These are phyloP conservation scores for Boechera stricta DNA, from an alignment of 345 rosid species.

Conservation along the genomic window DNA sequence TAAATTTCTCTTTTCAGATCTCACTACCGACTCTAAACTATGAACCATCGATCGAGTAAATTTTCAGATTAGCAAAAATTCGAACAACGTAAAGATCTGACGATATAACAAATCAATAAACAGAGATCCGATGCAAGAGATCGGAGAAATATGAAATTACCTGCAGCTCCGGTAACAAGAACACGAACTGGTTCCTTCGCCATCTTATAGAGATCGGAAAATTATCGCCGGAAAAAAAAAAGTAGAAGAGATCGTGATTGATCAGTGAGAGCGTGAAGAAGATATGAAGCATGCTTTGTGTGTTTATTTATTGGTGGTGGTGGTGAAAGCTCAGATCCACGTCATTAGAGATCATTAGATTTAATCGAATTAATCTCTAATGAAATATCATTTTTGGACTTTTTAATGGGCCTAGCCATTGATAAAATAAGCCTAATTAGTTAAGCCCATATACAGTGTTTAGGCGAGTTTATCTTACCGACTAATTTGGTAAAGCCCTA, in stretches of 20 bases:
- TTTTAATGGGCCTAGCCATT: conserved; percentile 10
- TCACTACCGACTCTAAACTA: not conserved
- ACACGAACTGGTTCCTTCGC: conserved; percentile 93
- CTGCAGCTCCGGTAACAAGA: conserved; percentile 99
- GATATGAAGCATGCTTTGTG: not conserved
- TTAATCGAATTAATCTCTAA: conserved; percentile 17
- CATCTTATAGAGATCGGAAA: conserved; percentile 52
- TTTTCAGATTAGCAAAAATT: not conserved
- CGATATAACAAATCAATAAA: conserved; percentile 10
- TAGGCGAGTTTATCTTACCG: not conserved
- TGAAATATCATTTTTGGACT: not conserved
- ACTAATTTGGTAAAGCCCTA: not conserved
- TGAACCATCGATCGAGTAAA: not conserved
- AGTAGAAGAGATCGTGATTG: not conserved
- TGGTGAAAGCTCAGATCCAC: conserved; percentile 34
- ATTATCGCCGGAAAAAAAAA: conserved; percentile 25
- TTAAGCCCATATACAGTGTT: not conserved
- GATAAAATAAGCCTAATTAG: not conserved
- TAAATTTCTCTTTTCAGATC: not conserved
- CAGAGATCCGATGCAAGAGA: not conserved
- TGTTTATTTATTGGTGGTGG: conserved; percentile 19
- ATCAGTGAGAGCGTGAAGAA: conserved; percentile 17
- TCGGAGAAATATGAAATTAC: conserved; percentile 45
- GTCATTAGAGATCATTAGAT: conserved; percentile 34
- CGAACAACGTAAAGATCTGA: conserved; percentile 21